Conservation (phyloP, 2,329 filamentous ascomycete genomes). For the Colletotrichum horii region DNA sequence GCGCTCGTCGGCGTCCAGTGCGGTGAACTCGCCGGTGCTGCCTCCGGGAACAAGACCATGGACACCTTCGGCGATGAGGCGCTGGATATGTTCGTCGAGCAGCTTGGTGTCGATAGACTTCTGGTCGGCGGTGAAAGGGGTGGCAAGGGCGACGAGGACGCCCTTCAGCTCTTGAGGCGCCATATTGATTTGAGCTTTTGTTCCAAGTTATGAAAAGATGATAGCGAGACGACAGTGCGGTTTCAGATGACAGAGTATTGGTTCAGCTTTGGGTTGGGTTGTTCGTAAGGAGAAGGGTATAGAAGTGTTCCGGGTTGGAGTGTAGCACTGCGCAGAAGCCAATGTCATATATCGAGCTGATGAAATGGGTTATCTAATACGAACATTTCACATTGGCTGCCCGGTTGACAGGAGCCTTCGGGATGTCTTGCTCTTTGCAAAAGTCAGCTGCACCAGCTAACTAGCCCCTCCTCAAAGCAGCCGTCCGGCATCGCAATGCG, state of each 20-base stretch:
- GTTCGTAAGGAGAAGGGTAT: rapidly evolving
- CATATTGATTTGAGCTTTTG: background rate
- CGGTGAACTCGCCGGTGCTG: conserved; percentile 56
- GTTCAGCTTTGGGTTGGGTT: background rate
- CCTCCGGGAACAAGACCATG: conserved; percentile 56
- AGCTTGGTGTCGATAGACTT: conserved; percentile 40
- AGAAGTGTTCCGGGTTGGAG: rapidly evolving
- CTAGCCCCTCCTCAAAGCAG: background rate
- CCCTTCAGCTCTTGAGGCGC: conserved; percentile 33
- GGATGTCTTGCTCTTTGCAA: background rate
- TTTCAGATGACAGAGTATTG: rapidly evolving
- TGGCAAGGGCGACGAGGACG: conserved; percentile 54
- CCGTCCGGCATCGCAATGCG: background rate
- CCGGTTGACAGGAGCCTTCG: background rate
- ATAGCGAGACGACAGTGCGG: rapidly evolving
- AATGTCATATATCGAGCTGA: background rate
- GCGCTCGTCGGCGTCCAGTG: conserved; percentile 46
- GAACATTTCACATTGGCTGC: background rate
- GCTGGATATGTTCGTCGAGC: conserved; percentile 49
- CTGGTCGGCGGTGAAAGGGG: conserved; percentile 49
- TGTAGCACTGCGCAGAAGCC: rapidly evolving
- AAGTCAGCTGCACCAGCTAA: background rate
- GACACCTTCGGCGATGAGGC: conserved; percentile 46
- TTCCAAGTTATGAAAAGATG: background rate
- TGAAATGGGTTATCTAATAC: background rate